A percentile compares a stretch with the other conserved stretches of the same genome.
Conservation (phyloP, 2,329 filamentous ascomycete genomes). For the Fusarium sp. region DNA sequence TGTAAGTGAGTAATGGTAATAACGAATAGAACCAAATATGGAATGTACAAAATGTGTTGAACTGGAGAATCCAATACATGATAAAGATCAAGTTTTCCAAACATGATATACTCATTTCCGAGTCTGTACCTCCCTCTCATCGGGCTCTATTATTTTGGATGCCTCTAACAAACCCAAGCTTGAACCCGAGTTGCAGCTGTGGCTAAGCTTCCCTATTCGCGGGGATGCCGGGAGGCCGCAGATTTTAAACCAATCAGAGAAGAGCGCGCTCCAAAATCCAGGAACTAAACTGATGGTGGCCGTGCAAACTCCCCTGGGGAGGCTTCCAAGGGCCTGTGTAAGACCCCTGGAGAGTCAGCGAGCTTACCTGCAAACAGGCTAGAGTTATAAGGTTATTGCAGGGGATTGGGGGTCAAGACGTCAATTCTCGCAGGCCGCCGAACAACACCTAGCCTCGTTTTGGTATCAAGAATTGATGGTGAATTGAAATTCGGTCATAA, state of each 20-base stretch:
- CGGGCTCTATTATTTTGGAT: slow-evolving; percentile 24
- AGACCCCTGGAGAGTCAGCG: slow-evolving; percentile 32
- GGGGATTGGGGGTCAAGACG: slow-evolving; percentile 15
- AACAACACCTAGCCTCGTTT: slow-evolving; percentile 23
- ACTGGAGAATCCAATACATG: slow-evolving; percentile 11
- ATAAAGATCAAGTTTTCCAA: slow-evolving; percentile 1
- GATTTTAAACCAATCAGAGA: slow-evolving; percentile 34
- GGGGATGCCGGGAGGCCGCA: slow-evolving; percentile 47
- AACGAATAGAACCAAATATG: background rate
- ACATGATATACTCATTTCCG: slow-evolving; percentile 32
- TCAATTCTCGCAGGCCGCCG: slow-evolving; percentile 29
- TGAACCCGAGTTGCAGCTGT: slow-evolving; percentile 33
- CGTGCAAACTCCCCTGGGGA: slow-evolving; percentile 32
- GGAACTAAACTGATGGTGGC: slow-evolving; percentile 31
- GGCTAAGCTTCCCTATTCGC: slow-evolving; percentile 45
- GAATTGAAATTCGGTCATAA: background rate
- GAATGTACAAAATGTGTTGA: slow-evolving; percentile 2
- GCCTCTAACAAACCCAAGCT: slow-evolving; percentile 38
- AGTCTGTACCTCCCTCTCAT: background rate
- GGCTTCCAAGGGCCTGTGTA: background rate
- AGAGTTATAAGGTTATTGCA: slow-evolving; percentile 23
- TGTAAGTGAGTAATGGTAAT: slow-evolving; percentile 1
- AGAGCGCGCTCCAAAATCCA: background rate
- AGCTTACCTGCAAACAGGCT: slow-evolving; percentile 40
- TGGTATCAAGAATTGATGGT: slow-evolving; percentile 35